Percentiles rank a stretch among this genome's conserved stretches.
Conservation (phyloP, 2,329 filamentous ascomycete species). For the Penicillium aurantiogriseum region DNA sequence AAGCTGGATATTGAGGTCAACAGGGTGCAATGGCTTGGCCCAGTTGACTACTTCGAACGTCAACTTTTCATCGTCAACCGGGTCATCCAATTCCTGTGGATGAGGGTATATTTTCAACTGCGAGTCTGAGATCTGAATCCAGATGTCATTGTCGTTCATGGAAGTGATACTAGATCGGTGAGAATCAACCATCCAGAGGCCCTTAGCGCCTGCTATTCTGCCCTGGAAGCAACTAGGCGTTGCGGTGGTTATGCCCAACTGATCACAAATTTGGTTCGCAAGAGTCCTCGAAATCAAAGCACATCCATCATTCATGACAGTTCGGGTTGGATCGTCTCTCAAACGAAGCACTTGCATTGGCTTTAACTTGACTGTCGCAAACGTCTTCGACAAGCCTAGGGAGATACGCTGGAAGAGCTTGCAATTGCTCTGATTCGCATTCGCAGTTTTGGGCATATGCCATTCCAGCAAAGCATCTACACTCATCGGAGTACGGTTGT, state of each 20-base stretch:
- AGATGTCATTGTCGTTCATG: conserved; percentile 35
- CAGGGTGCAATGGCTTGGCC: conserved; percentile 45
- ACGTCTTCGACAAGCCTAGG: conserved; percentile 47
- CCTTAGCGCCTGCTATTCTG: conserved; percentile 60
- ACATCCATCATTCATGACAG: conserved; percentile 55
- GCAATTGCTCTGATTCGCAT: conserved; percentile 40
- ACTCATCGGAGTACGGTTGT: conserved; percentile 37
- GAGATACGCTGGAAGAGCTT: conserved; percentile 48
- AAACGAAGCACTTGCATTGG: conserved; percentile 40
- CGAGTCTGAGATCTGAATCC: conserved; percentile 58
- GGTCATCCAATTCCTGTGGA: conserved; percentile 33
- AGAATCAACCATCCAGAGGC: conserved; percentile 58
- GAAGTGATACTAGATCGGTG: conserved; percentile 28
- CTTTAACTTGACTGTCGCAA: conserved; percentile 37
- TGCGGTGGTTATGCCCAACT: conserved; percentile 39
- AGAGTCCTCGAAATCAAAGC: conserved; percentile 54
- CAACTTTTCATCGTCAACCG: conserved; percentile 45
- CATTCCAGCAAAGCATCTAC: conserved; percentile 45
- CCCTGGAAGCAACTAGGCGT: conserved; percentile 57
- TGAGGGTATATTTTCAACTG: conserved; percentile 57
- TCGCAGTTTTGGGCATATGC: conserved; percentile 43
- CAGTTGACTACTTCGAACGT: conserved; percentile 57
- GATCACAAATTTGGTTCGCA: conserved; percentile 48
- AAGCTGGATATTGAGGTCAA: conserved; percentile 54
- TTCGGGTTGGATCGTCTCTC: conserved; percentile 26